Evolutionary conservation across 2,329 filamentous ascomycete species (phyloP).

Genomic region (Venturia oleaginea): DNA sequence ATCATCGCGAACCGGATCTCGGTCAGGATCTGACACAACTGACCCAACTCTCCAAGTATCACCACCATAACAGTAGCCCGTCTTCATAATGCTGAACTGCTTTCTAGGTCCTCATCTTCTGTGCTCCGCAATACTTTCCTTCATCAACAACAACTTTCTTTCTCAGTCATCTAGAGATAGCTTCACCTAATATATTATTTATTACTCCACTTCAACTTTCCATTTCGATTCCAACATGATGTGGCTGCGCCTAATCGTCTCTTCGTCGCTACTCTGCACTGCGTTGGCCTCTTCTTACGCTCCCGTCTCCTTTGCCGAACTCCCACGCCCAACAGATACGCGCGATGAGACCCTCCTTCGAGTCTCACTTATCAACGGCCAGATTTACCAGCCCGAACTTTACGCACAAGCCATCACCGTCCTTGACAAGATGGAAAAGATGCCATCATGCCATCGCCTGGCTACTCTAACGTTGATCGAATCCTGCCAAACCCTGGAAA

Average conservation of each 20-base stretch:
- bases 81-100: slow-evolving; percentile 1
- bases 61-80: neutral
- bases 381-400: slow-evolving; percentile 22
- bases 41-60: slow-evolving; percentile 4
- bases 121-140: neutral
- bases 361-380: slow-evolving; percentile 6
- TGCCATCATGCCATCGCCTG: slow-evolving; percentile 44
- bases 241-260: neutral
- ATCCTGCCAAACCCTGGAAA: slow-evolving; percentile 43
- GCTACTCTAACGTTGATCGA: slow-evolving; percentile 43
- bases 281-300: neutral
- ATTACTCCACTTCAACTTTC: neutral
- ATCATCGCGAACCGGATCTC: neutral
- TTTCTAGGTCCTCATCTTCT: neutral
- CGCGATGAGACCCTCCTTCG: neutral
- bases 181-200: slow-evolving; percentile 1
- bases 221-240: neutral
- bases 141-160: neutral
- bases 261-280: slow-evolving; percentile 1
- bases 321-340: neutral
- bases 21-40: neutral
- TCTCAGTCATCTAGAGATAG: slow-evolving; percentile 1
- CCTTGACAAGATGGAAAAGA: slow-evolving; percentile 35
- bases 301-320: neutral
- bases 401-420: slow-evolving; percentile 35